Percentiles rank a stretch among this genome's conserved stretches.
phyloP scores from a whole-genome alignment of 2,329 filamentous ascomycete species.

The Epichloe brachyelytri region DNA sequence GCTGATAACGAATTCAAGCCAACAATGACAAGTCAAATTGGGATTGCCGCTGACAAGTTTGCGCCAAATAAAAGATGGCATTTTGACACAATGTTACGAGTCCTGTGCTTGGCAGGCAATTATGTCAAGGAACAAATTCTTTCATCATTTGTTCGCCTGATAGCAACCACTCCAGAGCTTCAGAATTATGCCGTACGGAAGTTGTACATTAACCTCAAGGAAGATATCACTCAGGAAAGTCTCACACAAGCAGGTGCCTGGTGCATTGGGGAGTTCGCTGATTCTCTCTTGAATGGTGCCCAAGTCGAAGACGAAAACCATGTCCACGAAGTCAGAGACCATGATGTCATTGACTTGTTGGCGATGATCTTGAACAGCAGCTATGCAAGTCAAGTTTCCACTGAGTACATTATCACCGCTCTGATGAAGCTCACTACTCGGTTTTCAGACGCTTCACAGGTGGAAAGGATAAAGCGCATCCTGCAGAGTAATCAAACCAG shows the following conservation, averaged over 20 bases:
- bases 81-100: slow-evolving; percentile 91
- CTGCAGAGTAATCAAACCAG: slow-evolving; percentile 70
- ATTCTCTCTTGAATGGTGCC: slow-evolving; percentile 75
- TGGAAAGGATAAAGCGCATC: slow-evolving; percentile 72
- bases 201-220: slow-evolving; percentile 78
- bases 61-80: slow-evolving; percentile 98
- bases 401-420: slow-evolving; percentile 91
- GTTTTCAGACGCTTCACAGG: slow-evolving; percentile 68
- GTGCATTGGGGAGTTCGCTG: slow-evolving; percentile 96
- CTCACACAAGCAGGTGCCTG: slow-evolving; percentile 86
- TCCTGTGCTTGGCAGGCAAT: slow-evolving; percentile 86
- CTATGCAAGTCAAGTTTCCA: slow-evolving; percentile 81
- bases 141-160: slow-evolving; percentile 89
- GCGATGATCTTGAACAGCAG: slow-evolving; percentile 84
- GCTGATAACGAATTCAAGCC: slow-evolving; percentile 98
- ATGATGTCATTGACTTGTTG: slow-evolving; percentile 88
- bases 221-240: slow-evolving; percentile 95
- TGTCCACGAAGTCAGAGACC: slow-evolving; percentile 67
- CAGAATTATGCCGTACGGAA: slow-evolving; percentile 97
- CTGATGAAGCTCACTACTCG: slow-evolving; percentile 91
- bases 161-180: slow-evolving; percentile 85
- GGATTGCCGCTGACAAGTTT: slow-evolving; percentile 89
- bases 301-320: slow-evolving; percentile 92
- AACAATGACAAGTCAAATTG: slow-evolving; percentile 96
- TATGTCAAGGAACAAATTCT: slow-evolving; percentile 97